Evolutionary conservation across 106 monocot species (phyloP), one percentile per base, ranked within the genome.

Genomic region (Ottelia alismoides): DNA sequence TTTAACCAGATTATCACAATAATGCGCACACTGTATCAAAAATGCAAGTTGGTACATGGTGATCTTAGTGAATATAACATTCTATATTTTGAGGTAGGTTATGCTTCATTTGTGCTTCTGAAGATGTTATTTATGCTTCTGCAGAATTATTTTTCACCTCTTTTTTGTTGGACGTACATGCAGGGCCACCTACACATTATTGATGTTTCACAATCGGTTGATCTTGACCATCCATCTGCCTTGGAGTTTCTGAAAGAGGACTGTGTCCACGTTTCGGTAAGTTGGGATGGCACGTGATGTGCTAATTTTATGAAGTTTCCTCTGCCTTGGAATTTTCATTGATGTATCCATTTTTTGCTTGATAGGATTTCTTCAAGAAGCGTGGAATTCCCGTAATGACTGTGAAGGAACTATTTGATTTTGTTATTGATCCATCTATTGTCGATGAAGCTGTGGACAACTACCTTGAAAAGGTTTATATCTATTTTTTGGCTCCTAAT

Each of bases 1-100:
- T 18, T 20, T 12, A 57, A 20, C 53, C 67, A 96, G 94, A 88
- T 96, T 24, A 84, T 98, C 60, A 98, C 78, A 32, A 76, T 31
- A 49, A 98, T 98, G 89, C 54, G 89, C 50, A 80, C 76, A 45
- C 61, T 98, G 40, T 89, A 85, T 60, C 96, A 89, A 46, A 98
- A 85, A 58, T 98, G 96, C 74, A 89, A 82, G 58, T 63, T 98
- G 69, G 96, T 98, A 14, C 96, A 98, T 82, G 89, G 89, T 43
- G 96, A 98, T 72, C 76, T 98, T 23, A 98, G 96, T 51, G 96
- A 98, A 67, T 98, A 98, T 55, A 98, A 98, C 49, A 98, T 98
- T 56, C 79, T 98, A 47, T 98, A 89, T 77, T 98, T 78, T 55
- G 85, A 89, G 89, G 96, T 88, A 73, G n/a, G n/a, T n/a, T n/a